Base-by-base conservation (phyloP, 805 yeast genomes). In the Clavispora santaluciae region DNA sequence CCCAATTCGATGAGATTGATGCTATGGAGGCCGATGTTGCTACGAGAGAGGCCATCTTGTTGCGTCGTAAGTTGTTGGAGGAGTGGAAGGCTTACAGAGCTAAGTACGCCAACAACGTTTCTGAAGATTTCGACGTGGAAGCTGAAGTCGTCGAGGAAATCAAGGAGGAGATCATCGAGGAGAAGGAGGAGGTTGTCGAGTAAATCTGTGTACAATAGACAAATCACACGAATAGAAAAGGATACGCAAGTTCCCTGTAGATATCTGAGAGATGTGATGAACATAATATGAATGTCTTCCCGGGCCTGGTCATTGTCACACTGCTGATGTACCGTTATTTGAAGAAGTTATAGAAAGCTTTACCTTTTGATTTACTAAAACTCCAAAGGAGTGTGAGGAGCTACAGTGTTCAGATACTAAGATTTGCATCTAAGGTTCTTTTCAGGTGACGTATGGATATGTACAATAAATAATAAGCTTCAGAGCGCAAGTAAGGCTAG, bases 11-110 rank as follows among this genome's bases (percentile, higher is more conserved):
- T 53, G 96, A 89, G 68, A 73, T 76, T 48, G 99, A 93, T 69
- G 91, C 91, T 36, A 90, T 88, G 91, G 97, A 89, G 68, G 95
- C 93, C 44, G 84, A 86, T 56, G 84, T 89, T 56, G 96, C 95
- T 56, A 77, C 86, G 53, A 83, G 93, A 72, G 97, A 89, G 61
- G 74, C 88, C 50, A 89, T 89, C 63, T 75, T 87, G 72, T 78
- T 69, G 58, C 88, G 96, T 66, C 85, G 93, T 71, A 75, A 76
- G 55, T 70, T 82, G 59, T 75, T 89, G 60, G 83, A 83, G 59
- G 89, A 86, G 61, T 93, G 99, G 99, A 75, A 66, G 54, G 63
- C 73, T 29, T 93, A 87, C 81, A 80, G 97, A 73, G 59, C 72
- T 24, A 57, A 67, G 25, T 57, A 62, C 45, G 60, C 57, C 26